Conservation (phyloP, 371 early-diverging fungal species). For the Lichtheimia hyalospora region DNA sequence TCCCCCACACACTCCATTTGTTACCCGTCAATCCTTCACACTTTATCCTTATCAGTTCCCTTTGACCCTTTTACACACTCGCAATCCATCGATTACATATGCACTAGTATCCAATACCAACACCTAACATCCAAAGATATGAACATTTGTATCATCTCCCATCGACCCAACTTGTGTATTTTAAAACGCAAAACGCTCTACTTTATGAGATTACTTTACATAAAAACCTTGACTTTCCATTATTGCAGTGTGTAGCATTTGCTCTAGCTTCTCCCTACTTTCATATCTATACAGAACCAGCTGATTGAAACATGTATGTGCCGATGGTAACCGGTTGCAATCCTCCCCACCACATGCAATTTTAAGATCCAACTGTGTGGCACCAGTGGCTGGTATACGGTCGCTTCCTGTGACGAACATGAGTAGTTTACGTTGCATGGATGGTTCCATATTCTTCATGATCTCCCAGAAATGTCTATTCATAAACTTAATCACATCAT, state of each 20-base stretch:
- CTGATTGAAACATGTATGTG: conserved; percentile 98
- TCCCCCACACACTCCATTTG: no score
- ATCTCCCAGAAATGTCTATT: conserved; percentile 87
- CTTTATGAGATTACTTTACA: conserved; percentile 71
- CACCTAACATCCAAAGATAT: no score
- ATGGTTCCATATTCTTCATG: conserved; percentile 66
- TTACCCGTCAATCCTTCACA: no score
- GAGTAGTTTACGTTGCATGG: conserved; percentile 79
- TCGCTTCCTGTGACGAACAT: conserved; percentile 98
- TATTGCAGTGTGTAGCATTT: conserved; percentile 85
- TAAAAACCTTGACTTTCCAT: conserved; percentile 91
- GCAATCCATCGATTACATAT: no score
- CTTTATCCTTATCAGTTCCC: no score
- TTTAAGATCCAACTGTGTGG: conserved; percentile 75
- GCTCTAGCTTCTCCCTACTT: conserved; percentile 73
- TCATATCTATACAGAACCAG: conserved; percentile 81
- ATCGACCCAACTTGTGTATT: no score
- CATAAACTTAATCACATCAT: background rate
- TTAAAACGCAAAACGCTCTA: no score
- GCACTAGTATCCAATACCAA: no score
- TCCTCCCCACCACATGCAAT: conserved; percentile 80
- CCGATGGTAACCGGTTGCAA: conserved; percentile 76
- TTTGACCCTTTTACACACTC: no score
- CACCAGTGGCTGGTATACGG: conserved; percentile 91
- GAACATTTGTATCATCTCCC: no score